Base-by-base conservation (phyloP, 305 asterid species). In the Plantago lanceolata region DNA sequence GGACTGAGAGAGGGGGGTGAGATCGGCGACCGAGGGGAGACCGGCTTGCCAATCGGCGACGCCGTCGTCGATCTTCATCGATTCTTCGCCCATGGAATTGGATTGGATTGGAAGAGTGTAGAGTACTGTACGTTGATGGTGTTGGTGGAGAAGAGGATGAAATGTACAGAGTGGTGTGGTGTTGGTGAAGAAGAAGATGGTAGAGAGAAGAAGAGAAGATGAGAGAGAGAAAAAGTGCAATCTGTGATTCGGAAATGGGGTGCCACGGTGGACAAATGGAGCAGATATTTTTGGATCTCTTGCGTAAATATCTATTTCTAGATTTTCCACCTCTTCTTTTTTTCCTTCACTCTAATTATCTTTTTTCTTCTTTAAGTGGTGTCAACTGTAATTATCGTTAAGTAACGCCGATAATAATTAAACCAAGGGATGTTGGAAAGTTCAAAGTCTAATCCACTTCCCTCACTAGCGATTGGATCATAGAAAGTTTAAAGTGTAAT, bases 41-140 rank as follows among this genome's bases (percentile, higher is more conserved):
- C 78, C 75, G 1, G 63, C 59, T 48, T 69, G 72, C 78, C 77
- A 76, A 43, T 76, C 78, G 29, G n/a, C 16, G 60, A 68, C 54
- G 31, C 67, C 50, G 18, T 68, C 71, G 9, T 68, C 76, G 19
- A 48, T 19, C 31, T 64, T 58, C 13, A 14, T 28, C 15, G 52
- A 51, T 55, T 70, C 71, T 50, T 71, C 68, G 18, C 61, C 64
- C 71, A 67, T 70, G 26, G 20, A 60, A 44, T 60, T 19, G 19
- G 6, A 4, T 9, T 52, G 5, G 2, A 2, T 17, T 20, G 13
- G n/a, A 9, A 19, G 5, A 0, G 20, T 9, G 24, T 21, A n/a
- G n/a, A n/a, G n/a, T n/a, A n/a, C n/a, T n/a, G n/a, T n/a, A n/a
- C n/a, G n/a, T n/a, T n/a, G n/a, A n/a, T n/a, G 33, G 3, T 0